These are phyloP conservation scores for Fusarium floridanum DNA, from an alignment of 2,329 filamentous ascomycete genomes.

Conservation along the genomic window DNA sequence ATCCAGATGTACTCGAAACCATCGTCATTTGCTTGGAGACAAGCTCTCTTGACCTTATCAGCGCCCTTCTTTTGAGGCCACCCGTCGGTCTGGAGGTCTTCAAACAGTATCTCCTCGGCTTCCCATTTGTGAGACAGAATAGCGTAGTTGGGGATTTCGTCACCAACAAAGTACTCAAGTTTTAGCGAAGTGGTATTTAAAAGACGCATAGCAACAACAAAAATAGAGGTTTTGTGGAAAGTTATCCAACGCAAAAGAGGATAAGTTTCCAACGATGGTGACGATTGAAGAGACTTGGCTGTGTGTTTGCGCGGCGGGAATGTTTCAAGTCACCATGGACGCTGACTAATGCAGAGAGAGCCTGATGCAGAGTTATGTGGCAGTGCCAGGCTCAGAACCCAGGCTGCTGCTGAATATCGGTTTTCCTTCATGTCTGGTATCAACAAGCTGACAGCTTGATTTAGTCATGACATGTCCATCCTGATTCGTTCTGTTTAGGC, in stretches of 20 bases:
- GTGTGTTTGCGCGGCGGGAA: accelerated
- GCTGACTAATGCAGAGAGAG: no score
- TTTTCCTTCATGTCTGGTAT: neutral
- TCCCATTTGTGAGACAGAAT: neutral
- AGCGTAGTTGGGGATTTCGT: no score
- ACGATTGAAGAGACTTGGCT: neutral
- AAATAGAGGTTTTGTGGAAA: no score
- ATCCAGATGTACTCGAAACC: neutral
- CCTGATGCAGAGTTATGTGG: neutral
- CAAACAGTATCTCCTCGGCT: neutral
- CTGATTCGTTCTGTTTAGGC: no score
- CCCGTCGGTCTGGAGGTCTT: neutral
- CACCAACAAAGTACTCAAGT: neutral
- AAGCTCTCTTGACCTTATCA: neutral
- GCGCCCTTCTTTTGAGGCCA: neutral
- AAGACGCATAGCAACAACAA: no score
- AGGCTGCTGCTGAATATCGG: neutral
- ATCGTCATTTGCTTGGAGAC: accelerated
- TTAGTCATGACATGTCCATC: neutral
- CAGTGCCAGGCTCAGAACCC: neutral
- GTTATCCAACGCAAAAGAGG: no score
- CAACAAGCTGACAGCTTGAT: neutral
- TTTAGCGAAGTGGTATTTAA: neutral
- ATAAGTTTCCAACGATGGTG: no score
- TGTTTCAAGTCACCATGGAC: neutral